Conservation (phyloP, 139 green algal species). For the Pleodorina starrii region DNA sequence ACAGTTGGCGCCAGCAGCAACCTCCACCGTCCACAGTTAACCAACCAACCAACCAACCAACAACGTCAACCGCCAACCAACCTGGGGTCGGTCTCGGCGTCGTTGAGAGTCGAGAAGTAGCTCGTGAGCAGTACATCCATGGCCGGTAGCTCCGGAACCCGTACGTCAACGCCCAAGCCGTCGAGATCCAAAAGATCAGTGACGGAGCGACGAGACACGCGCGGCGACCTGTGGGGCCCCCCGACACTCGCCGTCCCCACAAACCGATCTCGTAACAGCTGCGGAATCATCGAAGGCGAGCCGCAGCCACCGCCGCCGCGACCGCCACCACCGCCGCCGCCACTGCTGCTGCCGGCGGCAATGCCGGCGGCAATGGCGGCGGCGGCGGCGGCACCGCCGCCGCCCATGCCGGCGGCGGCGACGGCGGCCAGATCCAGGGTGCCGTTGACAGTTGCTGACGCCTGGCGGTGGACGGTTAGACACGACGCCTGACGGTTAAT, state of each 20-base stretch:
- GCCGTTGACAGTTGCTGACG: too few species aligned
- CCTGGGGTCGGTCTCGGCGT: background rate
- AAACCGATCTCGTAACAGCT: background rate
- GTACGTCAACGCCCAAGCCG: background rate
- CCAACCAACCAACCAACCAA: too few species aligned
- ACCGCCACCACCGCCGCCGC: background rate
- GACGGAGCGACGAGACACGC: background rate
- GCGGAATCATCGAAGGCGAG: background rate
- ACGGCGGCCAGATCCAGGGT: too few species aligned
- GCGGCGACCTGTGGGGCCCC: background rate
- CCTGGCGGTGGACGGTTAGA: too few species aligned
- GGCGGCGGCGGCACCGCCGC: too few species aligned
- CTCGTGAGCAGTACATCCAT: background rate
- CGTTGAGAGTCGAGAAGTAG: background rate
- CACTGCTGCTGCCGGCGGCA: background rate
- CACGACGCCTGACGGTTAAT: too few species aligned
- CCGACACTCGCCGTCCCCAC: background rate
- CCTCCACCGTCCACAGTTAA: too few species aligned
- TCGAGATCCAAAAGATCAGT: conserved; percentile 6
- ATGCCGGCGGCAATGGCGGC: background rate
- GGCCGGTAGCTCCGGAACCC: background rate
- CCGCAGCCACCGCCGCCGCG: background rate
- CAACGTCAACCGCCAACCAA: too few species aligned
- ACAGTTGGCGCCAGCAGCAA: too few species aligned
- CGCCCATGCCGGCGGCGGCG: too few species aligned